These are phyloP conservation scores for Annulohypoxylon stygium DNA, from an alignment of 495 filamentous ascomycete genomes.

Conservation along the genomic window DNA sequence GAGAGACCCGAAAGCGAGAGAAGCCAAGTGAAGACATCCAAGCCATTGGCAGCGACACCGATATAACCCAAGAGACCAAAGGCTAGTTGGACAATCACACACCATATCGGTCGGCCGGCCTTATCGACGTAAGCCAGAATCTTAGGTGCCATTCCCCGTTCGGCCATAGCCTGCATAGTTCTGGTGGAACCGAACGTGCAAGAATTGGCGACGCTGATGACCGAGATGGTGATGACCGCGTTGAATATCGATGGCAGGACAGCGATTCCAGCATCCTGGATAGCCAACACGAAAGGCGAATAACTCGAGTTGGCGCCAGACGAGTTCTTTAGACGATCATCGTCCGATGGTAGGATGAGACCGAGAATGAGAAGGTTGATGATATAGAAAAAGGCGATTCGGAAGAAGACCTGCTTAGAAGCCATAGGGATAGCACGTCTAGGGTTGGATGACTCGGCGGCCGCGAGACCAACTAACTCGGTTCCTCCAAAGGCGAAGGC, in stretches of 20 bases:
- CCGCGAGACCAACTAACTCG: slow-evolving; percentile 81
- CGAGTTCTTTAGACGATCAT: slow-evolving; percentile 59
- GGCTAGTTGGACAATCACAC: slow-evolving; percentile 64
- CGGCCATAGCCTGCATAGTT: slow-evolving; percentile 72
- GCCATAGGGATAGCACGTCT: slow-evolving; percentile 81
- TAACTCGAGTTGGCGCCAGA: slow-evolving; percentile 61
- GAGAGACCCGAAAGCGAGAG: slow-evolving; percentile 75
- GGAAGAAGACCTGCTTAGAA: slow-evolving; percentile 85
- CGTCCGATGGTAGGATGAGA: slow-evolving; percentile 60
- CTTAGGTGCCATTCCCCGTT: slow-evolving; percentile 69
- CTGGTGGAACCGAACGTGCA: slow-evolving; percentile 72
- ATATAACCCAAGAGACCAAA: slow-evolving; percentile 61
- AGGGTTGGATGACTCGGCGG: slow-evolving; percentile 84
- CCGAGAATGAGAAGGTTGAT: slow-evolving; percentile 72
- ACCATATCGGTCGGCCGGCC: slow-evolving; percentile 68
- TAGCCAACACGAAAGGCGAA: slow-evolving; percentile 78
- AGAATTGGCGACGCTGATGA: slow-evolving; percentile 72
- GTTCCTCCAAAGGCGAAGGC: slow-evolving; percentile 77
- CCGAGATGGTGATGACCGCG: slow-evolving; percentile 73
- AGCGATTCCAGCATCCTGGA: slow-evolving; percentile 72
- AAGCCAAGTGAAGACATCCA: slow-evolving; percentile 70
- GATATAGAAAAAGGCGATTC: slow-evolving; percentile 87
- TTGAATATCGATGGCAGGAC: slow-evolving; percentile 79
- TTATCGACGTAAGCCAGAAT: slow-evolving; percentile 70
- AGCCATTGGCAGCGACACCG: slow-evolving; percentile 45